Base-by-base conservation (phyloP, 2,329 filamentous ascomycete species). In the Apiospora kogelbergensis region DNA sequence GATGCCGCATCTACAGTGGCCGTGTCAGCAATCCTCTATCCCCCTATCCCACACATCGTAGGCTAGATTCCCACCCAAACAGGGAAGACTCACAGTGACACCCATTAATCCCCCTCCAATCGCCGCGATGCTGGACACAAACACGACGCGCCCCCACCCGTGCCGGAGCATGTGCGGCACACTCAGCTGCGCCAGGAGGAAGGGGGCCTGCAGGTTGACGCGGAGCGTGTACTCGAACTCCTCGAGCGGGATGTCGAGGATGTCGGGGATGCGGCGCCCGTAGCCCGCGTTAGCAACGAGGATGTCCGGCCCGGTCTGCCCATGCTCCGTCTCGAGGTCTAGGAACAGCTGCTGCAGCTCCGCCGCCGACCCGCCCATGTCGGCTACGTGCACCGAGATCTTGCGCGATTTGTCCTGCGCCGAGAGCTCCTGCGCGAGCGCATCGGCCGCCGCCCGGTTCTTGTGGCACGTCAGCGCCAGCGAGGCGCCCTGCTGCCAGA, bases 251-350 rank as follows among this genome's bases (percentile, higher is more conserved):
- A 91, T 90, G 69, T 91, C 89, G 74, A 84, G 81, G 64, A 89
- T 83, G 64, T 81, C 77, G 2, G 80, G 79, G 68, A 90, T 86
- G n/a, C 89, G 83, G 74, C 89, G 89, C 48, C 89, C 90, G 72
- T 90, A 85, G 0, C 90, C 90, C 1, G 90, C 90, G 74, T 93
- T 93, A 11, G 86, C 87, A 33, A 93, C 78, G 2, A 92, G 80
- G 26, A 93, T 91, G 73, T 91, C 88, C 0, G 88, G 88, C 1
- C 82, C 81, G 6, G 74, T 66, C 68, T 86, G 82, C 13, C 81
- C 81, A 75, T 91, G 88, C 66, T 85, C 75, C 0, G 79, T 74
- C 64, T 83, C 79, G 57, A 91, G 86, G 68, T 89, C 84, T 17
- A 80, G 73, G 68, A 89, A 90, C 72, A 91, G 82, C 4, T 77